Evolutionary conservation across 2,329 filamentous ascomycete species (phyloP).

Genomic region (Stemphylium lycopersici): DNA sequence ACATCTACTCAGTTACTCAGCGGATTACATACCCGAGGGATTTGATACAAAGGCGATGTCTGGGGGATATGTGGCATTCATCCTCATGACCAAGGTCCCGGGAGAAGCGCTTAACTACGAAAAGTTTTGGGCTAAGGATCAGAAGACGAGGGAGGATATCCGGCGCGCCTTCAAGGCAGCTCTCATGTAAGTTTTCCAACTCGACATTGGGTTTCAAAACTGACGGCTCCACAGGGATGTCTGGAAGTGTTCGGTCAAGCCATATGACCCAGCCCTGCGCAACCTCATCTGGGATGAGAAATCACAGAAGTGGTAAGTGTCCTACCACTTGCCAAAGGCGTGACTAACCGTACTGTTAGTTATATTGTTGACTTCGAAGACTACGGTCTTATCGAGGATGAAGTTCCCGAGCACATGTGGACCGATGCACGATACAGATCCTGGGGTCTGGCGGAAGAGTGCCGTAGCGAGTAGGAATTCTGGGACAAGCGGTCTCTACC

Average conservation of each 20-base stretch:
- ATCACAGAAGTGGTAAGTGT: neutral
- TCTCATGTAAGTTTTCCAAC: constrained; percentile 7
- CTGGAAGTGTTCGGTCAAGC: neutral
- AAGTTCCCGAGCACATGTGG: neutral
- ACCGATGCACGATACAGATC: neutral
- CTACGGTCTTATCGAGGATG: neutral
- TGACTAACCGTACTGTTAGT: neutral
- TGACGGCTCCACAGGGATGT: neutral
- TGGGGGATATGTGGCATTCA: constrained; percentile 12
- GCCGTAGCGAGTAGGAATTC: neutral
- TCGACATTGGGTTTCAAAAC: too few relatives aligned
- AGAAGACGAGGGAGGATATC: constrained; percentile 9
- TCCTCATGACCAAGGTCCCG: constrained; percentile 19
- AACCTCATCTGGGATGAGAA: neutral
- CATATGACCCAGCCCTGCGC: neutral
- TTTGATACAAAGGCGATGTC: constrained; percentile 5
- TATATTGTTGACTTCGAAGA: neutral
- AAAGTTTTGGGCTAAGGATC: neutral
- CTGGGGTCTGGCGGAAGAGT: neutral
- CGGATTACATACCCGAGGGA: neutral
- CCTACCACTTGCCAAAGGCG: too few relatives aligned
- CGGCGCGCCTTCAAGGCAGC: constrained; percentile 14
- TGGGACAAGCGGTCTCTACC: neutral
- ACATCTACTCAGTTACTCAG: neutral
- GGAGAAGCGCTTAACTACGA: constrained; percentile 1